Conservation (phyloP, 345 rosid genomes). For the Kernera saxatilis region DNA sequence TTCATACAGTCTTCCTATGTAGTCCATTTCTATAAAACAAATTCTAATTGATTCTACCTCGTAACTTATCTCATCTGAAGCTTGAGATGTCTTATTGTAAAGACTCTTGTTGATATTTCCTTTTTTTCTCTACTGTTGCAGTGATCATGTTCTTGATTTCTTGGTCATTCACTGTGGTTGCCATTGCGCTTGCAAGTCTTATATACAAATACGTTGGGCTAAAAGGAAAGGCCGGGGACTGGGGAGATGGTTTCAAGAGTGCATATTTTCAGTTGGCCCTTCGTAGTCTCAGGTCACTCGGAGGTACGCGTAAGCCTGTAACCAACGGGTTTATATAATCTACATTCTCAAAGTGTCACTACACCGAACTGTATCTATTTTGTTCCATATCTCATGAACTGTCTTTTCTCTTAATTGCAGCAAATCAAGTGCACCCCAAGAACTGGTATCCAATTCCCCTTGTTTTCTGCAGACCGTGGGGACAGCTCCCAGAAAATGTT, state of each 20-base stretch:
- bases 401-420: conserved; percentile 38
- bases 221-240: conserved; percentile 99
- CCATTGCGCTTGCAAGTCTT: conserved; percentile 96
- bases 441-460: conserved; percentile 99
- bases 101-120: conserved; percentile 15
- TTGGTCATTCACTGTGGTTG: conserved; percentile 88
- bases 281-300: conserved; percentile 96
- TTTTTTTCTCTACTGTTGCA: conserved; percentile 42
- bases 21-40: neutral
- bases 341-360: neutral
- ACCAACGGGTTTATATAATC: neutral
- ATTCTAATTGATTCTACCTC: neutral
- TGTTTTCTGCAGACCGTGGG: conserved; percentile 99
- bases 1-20: neutral
- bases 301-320: conserved; percentile 48
- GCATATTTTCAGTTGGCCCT: conserved; percentile 99
- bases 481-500: conserved; percentile 95
- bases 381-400: neutral
- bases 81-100: conserved; percentile 6
- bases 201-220: conserved; percentile 94
- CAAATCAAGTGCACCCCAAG: conserved; percentile 98
- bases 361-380: neutral
- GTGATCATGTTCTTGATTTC: conserved; percentile 99
- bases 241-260: conserved; percentile 99
- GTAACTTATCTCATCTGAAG: neutral